Percentiles rank a stretch among this genome's conserved stretches.
phyloP scores from a whole-genome alignment of 2,329 filamentous ascomycete genomes.

The Tolypocladium guangdongense region DNA sequence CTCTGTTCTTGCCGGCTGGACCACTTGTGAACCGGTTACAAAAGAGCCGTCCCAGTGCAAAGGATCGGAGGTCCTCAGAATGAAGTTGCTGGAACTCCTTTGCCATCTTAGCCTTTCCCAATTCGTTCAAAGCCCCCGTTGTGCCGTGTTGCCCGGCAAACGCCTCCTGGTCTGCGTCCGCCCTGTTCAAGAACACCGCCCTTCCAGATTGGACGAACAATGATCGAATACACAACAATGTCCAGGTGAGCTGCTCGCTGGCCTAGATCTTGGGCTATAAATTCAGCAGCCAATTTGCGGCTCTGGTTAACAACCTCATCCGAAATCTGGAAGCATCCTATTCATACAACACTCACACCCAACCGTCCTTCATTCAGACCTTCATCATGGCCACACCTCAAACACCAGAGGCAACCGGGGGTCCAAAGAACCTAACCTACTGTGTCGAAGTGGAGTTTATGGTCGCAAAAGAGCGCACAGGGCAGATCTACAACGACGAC shows the following conservation, averaged over 20 bases:
- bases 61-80: background rate
- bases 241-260: background rate
- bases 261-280: background rate
- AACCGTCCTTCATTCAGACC: background rate
- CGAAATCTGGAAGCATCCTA: background rate
- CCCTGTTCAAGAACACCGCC: background rate
- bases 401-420: too few species aligned
- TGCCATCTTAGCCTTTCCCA: background rate
- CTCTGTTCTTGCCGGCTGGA: background rate
- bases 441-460: slow-evolving; percentile 13
- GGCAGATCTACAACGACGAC: background rate
- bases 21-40: background rate
- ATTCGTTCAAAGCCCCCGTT: background rate
- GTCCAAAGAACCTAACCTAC: background rate
- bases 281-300: background rate
- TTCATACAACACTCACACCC: background rate
- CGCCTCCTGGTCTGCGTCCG: background rate
- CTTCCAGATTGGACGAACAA: background rate
- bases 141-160: background rate
- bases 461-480: slow-evolving; percentile 9
- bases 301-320: too few species aligned
- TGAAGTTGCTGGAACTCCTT: background rate
- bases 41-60: background rate
- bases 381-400: too few species aligned
- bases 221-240: background rate